Percentiles rank a stretch among this genome's conserved stretches.
phyloP scores from a whole-genome alignment of 257 asterid species.

The Ehretia macrophylla region DNA sequence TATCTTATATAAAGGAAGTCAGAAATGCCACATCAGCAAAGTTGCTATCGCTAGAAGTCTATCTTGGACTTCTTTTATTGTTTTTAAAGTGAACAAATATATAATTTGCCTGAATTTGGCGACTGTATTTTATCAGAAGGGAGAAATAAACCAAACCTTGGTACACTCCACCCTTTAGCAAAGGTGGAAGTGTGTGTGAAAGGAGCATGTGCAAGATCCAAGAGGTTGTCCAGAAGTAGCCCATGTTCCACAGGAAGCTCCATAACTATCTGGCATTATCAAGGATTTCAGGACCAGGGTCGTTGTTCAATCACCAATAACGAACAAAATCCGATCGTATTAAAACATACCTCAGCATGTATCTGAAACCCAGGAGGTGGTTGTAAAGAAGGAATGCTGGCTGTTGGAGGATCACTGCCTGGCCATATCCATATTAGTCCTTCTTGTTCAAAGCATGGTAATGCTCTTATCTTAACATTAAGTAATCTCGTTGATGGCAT shows the following conservation, averaged over 20 bases:
- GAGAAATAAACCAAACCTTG: slow-evolving; percentile 41
- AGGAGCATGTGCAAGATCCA: slow-evolving; percentile 99
- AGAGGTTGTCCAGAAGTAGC: slow-evolving; percentile 80
- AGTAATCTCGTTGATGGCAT: slow-evolving; percentile 87
- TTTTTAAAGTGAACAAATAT: no score
- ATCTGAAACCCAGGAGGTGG: slow-evolving; percentile 90
- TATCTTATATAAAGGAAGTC: no score
- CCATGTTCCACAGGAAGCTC: slow-evolving; percentile 98
- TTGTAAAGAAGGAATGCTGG: slow-evolving; percentile 64
- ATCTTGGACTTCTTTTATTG: no score
- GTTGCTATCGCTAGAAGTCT: no score
- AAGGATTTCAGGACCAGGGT: slow-evolving; percentile 13
- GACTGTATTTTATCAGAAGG: no score
- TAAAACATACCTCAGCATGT: slow-evolving; percentile 78
- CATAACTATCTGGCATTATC: slow-evolving; percentile 65
- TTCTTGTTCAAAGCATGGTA: slow-evolving; percentile 93
- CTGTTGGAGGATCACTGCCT: slow-evolving; percentile 79
- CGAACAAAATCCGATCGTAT: not conserved
- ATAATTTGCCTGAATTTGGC: no score
- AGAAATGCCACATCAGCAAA: no score
- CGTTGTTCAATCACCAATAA: not conserved
- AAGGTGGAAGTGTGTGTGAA: slow-evolving; percentile 94
- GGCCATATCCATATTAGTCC: slow-evolving; percentile 99
- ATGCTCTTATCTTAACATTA: slow-evolving; percentile 63
- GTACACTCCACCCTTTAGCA: slow-evolving; percentile 97